Percentiles rank a stretch among this genome's conserved stretches.
Conservation (phyloP, 2,329 filamentous ascomycete genomes). For the Alternaria infectoria region DNA sequence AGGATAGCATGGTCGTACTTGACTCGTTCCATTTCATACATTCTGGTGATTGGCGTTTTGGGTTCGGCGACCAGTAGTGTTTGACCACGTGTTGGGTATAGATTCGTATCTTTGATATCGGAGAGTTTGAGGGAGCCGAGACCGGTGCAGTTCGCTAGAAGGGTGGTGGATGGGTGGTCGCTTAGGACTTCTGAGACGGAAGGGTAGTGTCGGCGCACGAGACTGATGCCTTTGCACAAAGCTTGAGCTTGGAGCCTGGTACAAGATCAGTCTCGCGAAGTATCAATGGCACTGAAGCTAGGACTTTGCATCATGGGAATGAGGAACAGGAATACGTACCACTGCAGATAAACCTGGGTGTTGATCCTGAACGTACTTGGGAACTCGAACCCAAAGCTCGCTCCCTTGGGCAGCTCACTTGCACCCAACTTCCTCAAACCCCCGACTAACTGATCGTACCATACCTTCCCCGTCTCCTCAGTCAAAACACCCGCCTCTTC, state of each 20-base stretch:
- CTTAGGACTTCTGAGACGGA: slow-evolving; percentile 73
- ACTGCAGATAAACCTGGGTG: slow-evolving; percentile 46
- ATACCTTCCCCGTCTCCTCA: slow-evolving; percentile 47
- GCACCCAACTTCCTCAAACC: slow-evolving; percentile 39
- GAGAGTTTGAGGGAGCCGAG: slow-evolving; percentile 76
- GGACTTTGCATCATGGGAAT: no score
- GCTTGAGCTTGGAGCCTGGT: slow-evolving; percentile 65
- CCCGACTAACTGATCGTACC: slow-evolving; percentile 52
- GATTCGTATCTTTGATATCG: slow-evolving; percentile 77
- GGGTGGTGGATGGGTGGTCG: slow-evolving; percentile 67
- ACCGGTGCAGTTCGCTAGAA: slow-evolving; percentile 86
- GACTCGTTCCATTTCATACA: slow-evolving; percentile 39
- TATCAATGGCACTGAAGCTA: no score
- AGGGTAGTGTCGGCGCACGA: slow-evolving; percentile 51
- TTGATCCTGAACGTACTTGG: slow-evolving; percentile 49
- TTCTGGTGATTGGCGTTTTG: slow-evolving; percentile 45
- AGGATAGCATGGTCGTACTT: slow-evolving; percentile 5
- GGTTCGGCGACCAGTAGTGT: slow-evolving; percentile 72
- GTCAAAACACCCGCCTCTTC: slow-evolving; percentile 45
- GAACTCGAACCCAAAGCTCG: slow-evolving; percentile 47
- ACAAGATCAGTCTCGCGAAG: no score
- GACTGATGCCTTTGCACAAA: slow-evolving; percentile 70
- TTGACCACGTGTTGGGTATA: slow-evolving; percentile 81
- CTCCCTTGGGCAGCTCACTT: slow-evolving; percentile 42
- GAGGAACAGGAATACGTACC: slow-evolving; percentile 27